Base-by-base conservation (phyloP, 73 alveolate genomes). In the Uronychia binucleata region DNA sequence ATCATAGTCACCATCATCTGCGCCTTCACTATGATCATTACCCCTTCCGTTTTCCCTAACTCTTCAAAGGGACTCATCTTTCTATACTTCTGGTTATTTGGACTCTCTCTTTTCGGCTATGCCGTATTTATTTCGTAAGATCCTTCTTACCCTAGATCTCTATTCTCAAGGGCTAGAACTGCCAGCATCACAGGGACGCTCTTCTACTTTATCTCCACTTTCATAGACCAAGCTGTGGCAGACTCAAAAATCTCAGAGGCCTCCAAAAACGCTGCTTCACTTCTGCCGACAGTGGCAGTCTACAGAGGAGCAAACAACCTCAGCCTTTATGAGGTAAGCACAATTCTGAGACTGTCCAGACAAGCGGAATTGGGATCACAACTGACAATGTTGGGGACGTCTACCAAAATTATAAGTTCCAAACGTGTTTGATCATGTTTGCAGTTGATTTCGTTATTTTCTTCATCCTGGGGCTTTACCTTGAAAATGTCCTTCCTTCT, bases 401-500 rank as follows among this genome's bases (percentile, higher is more conserved):
- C 26, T 90, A 90, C 76, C n/a, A 85, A 77, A 90, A 90, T 77
- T 90, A 90, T 59, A 75, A 81, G 28, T 79, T 85, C 57, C n/a
- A 46, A 25, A 34, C 83, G 27, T 57, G 84, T 30, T 28, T 85
- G 0, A 80, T 75, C 27, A 60, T 85, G 84, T 31, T 80, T 60
- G 86, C 86, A 5, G 46, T 90, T 31, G 78, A 90, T 26, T 75
- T 84, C 87, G 0, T 90, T 58, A 81, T 77, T 34, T 80, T 79
- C 89, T 30, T 85, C 27, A 57, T 92, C 75, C 85, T 93, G 29
- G 99, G 98, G 59, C 91, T 93, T 46, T 96, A 95, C 85, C 84
- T 96, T 26, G 96, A 94, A 60, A 93, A 96, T 87, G 95, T 96
- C 46, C 33, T 96, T 5, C 96, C 96, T 32, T 93, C 96, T 81